Evolutionary conservation across 2,329 filamentous ascomycete species (phyloP), one percentile per base, ranked within the genome.

Genomic region (Xylaria sp.): DNA sequence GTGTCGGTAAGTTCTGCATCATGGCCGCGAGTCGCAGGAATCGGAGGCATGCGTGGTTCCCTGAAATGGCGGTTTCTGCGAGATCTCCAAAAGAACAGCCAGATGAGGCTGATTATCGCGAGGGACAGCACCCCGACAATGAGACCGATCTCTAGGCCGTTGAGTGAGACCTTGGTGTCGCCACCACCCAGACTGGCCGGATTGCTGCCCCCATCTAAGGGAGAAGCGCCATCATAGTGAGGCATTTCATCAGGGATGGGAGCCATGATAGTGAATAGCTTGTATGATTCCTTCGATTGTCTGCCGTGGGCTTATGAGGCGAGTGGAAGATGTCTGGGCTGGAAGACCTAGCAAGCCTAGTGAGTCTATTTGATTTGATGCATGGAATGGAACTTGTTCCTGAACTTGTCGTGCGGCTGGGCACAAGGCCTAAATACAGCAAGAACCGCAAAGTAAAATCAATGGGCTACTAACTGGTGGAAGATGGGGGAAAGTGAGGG

Each of bases 21-120:
- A 15, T 67, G 46, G 2, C 25, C 57, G 11, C 11, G 43, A 8
- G 42, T 17, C 12, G 51, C 8, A 4, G 52, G 5, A 11, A 19
- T 38, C 3, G 65, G 37, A 1, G 47, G 19, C 40, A 54, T n/a
- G n/a, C 47, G 57, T 2, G 31, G n/a, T 8, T 61, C 56, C 37
- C 66, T 66, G 61, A 56, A 64, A 14, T 33, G 50, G 15, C 67
- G 65, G 33, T 66, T 68, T 63, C 66, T 67, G 54, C 72, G 73
- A 23, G 67, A 60, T 49, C 73, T 69, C 70, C 71, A 73, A 57
- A 69, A 52, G 64, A 75, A 74, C 8, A 75, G 31, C 37, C 65
- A 67, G 9, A 70, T 37, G 2, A 74, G 60, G 15, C 60, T 67
- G 49, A 72, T 6, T 46, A 72, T 17, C 40, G 73, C 70, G 4